Evolutionary conservation across 805 yeast genomes (phyloP), one percentile per base, ranked within the genome.

Genomic region (Candida xiaguanensis): DNA sequence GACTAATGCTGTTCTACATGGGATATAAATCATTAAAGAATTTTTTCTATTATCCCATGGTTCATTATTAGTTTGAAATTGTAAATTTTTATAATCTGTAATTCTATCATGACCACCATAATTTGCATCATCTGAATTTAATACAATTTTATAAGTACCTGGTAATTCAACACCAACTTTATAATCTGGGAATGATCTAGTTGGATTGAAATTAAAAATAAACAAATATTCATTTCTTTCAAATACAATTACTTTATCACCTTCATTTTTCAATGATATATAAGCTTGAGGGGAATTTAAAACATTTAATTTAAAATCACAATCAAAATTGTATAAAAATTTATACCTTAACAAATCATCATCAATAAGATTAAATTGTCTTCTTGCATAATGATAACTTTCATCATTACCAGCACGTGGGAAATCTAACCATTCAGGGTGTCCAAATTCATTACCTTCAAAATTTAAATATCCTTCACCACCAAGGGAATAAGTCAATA

Each of bases 401-500:
- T 88, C 89, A 19, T 74, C 74, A 62, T 91, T 93, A 25, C 96
- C 96, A 20, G 48, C 82, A 53, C 96, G 80, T 11, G 99, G 98
- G 73, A 91, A 93, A 62, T 91, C 99, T 38, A 93, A 75, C 99
- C 99, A 91, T 59, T 91, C 99, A 3, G 98, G 99, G 55, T 91
- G 99, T 13, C 99, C 99, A 66, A 93, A 91, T 64, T 91, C 99
- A 55, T 91, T 91, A 42, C 99, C 98, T 70, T 91, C 97, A 59
- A 91, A 91, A 59, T 90, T 91, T 56, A 91, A 75, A 56, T 91
- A 91, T 0, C 95, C 96, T 63, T 91, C 98, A 41, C 99, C 99
- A 34, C 98, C 98, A n/a, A 91, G 70, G 1, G 90, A 70, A 52
- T 87, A 90, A 1, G 98, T 91, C 16, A 90, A 52, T 40, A 93